Conservation (phyloP, 495 filamentous ascomycete species). For the Penicillium manginii region DNA sequence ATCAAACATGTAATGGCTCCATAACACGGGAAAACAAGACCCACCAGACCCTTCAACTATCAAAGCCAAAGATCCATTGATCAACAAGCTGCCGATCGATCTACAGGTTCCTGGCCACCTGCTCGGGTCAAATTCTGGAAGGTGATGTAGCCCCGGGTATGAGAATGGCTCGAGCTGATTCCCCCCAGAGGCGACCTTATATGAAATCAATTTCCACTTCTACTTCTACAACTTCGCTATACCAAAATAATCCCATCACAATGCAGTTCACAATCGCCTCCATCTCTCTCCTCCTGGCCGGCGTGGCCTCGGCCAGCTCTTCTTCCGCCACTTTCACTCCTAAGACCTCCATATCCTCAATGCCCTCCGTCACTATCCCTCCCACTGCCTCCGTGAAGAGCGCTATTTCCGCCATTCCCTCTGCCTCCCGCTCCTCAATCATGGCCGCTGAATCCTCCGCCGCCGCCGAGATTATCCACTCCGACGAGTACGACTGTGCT, state of each 20-base stretch:
- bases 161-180: too few species aligned
- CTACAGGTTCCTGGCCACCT: too few species aligned
- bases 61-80: too few species aligned
- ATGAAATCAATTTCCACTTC: too few species aligned
- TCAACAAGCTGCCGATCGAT: too few species aligned
- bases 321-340: conserved; percentile 1
- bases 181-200: too few species aligned
- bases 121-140: too few species aligned
- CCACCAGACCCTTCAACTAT: too few species aligned
- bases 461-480: conserved; percentile 1
- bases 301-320: conserved; percentile 6
- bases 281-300: conserved; percentile 5
- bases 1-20: too few species aligned
- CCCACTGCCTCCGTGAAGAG: background rate
- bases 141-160: too few species aligned
- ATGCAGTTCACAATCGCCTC: conserved; percentile 13
- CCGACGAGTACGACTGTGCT: conserved; percentile 18
- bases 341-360: background rate
- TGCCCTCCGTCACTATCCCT: background rate
- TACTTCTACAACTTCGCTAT: too few species aligned
- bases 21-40: too few species aligned
- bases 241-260: background rate
- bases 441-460: background rate
- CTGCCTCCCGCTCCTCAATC: conserved; percentile 3
- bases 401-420: background rate